Evolutionary conservation across 805 yeast genomes (phyloP), one percentile per base, ranked within the genome.

Genomic region (Kodamaea neixiangensis): DNA sequence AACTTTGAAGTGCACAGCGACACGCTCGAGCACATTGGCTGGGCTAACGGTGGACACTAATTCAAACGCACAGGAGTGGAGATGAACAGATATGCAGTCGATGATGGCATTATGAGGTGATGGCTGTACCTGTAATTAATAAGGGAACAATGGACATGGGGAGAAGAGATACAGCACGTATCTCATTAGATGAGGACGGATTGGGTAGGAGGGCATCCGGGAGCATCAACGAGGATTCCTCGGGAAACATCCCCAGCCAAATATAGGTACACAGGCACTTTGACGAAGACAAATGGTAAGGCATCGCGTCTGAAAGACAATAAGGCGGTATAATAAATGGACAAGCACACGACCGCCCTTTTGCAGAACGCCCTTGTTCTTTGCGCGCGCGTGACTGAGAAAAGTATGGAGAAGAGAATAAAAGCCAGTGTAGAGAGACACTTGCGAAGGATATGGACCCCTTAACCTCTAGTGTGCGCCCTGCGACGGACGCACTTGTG

Each of bases 381-480:
- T 19, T 37, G 41, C 19, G 41, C 20, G n/a, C n/a, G n/a, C n/a
- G n/a, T 15, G 7, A 17, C n/a, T 17, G 21, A 17, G 6, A 13
- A n/a, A 7, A 17, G 19, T 17, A 37, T 37, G n/a, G 17, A 37
- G 41, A 37, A 13, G 41, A 6, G 11, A 11, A 17, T 15, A 37
- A 37, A 37, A 37, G n/a, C 6, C 19, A 19, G 41, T 14, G 19
- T 2, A 19, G 21, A 17, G 17, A 15, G 3, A 15, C 10, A 6
- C 9, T 22, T 22, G 9, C 29, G 13, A 25, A 25, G 11, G 31
- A 25, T 3, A 46, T 68, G 31, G 83, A 82, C 54, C 96, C 96
- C 0, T 71, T 90, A 50, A 89, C 96, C 0, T 87, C 96, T 1
- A 82, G 83, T 14, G 86, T 83, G 10, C 81, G 89, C 52, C 97